phyloP scores from a whole-genome alignment of 164 flowering plant species.

The Buxus sempervirens region DNA sequence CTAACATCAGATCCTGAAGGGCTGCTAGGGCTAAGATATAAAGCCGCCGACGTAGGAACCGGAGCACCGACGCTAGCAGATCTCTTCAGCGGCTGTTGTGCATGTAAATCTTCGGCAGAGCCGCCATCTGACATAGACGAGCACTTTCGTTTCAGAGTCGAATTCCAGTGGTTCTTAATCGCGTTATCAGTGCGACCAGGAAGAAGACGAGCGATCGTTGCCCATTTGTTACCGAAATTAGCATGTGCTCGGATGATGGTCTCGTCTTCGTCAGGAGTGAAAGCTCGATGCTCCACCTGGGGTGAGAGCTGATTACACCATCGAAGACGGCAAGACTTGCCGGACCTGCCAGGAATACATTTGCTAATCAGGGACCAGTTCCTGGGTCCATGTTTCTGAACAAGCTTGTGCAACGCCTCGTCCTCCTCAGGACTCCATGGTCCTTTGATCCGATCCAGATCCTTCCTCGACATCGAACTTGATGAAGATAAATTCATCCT shows the following conservation, averaged over 20 bases:
- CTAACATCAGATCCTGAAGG: conserved; percentile 58
- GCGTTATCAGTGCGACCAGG: conserved; percentile 89
- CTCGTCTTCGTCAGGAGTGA: conserved; percentile 74
- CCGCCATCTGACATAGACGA: conserved; percentile 24
- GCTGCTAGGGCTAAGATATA: conserved; percentile 39
- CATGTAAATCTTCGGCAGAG: conserved; percentile 1
- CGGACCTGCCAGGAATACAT: conserved; percentile 85
- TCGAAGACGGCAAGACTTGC: conserved; percentile 82
- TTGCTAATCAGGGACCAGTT: conserved; percentile 89
- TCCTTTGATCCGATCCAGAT: conserved; percentile 80
- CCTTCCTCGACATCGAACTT: conserved; percentile 37
- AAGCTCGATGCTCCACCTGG: conserved; percentile 68
- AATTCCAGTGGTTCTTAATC: conserved; percentile 88
- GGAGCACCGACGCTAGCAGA: conserved; percentile 41
- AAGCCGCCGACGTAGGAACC: conserved; percentile 22
- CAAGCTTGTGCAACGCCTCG: conserved; percentile 51
- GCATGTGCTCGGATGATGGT: conserved; percentile 70
- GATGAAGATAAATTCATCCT: conserved; percentile 27
- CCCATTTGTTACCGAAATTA: conserved; percentile 81
- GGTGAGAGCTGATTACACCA: conserved; percentile 88
- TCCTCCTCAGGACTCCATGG: conserved; percentile 98
- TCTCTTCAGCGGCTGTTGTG: conserved; percentile 38
- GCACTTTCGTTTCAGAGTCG: conserved; percentile 68
- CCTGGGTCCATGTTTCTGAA: conserved; percentile 67
- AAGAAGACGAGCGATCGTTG: conserved; percentile 75